Conservation (phyloP, 1,284 basidiomycete species). For the Moniliella sp. region DNA sequence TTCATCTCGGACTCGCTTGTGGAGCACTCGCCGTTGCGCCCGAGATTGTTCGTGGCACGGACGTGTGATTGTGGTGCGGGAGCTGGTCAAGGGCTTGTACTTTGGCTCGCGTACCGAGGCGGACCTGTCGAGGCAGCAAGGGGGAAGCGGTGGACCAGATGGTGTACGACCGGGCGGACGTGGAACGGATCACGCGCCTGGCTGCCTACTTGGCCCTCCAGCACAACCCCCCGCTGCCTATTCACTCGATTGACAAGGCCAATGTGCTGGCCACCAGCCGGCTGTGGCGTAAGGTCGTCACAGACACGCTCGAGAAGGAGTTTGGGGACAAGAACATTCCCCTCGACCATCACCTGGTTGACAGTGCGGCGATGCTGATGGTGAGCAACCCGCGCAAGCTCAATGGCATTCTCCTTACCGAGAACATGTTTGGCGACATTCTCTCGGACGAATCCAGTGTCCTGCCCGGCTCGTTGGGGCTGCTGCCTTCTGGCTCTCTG, state of each 20-base stretch:
- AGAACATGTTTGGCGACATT: constrained; percentile 40
- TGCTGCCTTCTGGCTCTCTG: constrained; percentile 82
- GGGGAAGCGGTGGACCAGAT: constrained; percentile 40
- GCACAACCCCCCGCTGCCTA: constrained; percentile 58
- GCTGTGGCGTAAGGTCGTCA: constrained; percentile 56
- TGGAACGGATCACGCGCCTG: constrained; percentile 81
- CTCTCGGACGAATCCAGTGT: constrained; percentile 88
- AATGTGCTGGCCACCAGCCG: constrained; percentile 89
- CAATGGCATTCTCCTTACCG: constrained; percentile 51
- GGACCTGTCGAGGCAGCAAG: constrained; percentile 35
- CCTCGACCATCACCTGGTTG: constrained; percentile 54
- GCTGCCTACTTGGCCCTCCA: constrained; percentile 72
- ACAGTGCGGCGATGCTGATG: constrained; percentile 89
- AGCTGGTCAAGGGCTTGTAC: constrained; percentile 51
- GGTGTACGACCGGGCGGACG: constrained; percentile 73
- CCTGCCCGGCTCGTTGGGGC: constrained; percentile 85
- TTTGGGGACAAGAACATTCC: constrained; percentile 17
- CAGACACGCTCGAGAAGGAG: constrained; percentile 23
- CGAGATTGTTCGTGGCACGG: constrained; percentile 58
- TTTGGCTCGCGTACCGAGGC: constrained; percentile 69
- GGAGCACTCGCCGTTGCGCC: constrained; percentile 68
- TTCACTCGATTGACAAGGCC: constrained; percentile 93
- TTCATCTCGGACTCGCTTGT: constrained; percentile 79
- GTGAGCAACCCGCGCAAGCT: constrained; percentile 75
- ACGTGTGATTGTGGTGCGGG: constrained; percentile 85